Base-by-base conservation (phyloP, 108 stramenopile species). In the Fragilaria crotonensis region DNA sequence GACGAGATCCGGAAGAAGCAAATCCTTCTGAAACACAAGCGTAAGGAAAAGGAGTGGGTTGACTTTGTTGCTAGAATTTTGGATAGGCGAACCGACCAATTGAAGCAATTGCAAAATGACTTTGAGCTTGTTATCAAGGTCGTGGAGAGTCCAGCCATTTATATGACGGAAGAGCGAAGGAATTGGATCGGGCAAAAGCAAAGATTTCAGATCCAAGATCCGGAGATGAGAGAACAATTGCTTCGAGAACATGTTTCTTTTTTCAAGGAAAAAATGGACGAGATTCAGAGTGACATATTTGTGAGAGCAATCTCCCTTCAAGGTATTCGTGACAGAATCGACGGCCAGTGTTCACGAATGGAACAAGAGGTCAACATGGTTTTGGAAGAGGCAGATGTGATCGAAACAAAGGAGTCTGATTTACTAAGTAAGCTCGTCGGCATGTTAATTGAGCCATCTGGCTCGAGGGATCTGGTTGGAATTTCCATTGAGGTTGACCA, bases 1-100 rank as follows among this genome's bases (percentile, higher is more conserved):
- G 66, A 70, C 27, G 75, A 76, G 31, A 63, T 76, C 27, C 63
- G 70, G 14, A 70, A 70, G 53, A 76, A 76, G 36, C 32, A 62
- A 41, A 59, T 70, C 52, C 62, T 60, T 27, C 57, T 60, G 25
- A 67, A 76, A 4, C 69, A 76, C 51, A 57, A 70, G 70, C 58
- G 71, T 33, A 49, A 65, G 33, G 60, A 70, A 55, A 62, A 77
- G 57, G 45, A 47, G 3, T 75, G 73, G 73, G 67, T 75, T 4
- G 30, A 65, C 17, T 69, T 75, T 57, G 63, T 75, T 11, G 67
- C 61, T 4, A 41, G 47, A 20, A 51, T 75, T 20, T 28, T 75
- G 36, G 52, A 55, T n/a, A 63, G 57, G n/a, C 59, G 62, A 55
- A 64, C 59, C 31, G 73, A 75, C 29, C 63, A 75, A 68, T 63